Percentiles rank a stretch among this genome's conserved stretches.
Conservation (phyloP, 169 alveolate species). For the Plasmodium vivax region DNA sequence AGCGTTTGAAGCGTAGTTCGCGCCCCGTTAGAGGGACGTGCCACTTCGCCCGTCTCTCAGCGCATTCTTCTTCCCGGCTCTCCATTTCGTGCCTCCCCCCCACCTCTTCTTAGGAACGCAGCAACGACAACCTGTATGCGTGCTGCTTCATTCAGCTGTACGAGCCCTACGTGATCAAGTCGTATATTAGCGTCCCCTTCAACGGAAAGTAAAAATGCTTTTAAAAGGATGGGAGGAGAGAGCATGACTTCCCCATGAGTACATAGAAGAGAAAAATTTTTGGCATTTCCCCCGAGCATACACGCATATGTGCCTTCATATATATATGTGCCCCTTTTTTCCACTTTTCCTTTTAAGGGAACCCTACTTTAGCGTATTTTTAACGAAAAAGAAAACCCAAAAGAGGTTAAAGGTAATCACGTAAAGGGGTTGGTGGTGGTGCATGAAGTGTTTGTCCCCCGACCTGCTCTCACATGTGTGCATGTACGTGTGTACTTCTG, state of each 20-base stretch:
- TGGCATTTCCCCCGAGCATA: background rate
- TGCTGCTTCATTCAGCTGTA: constrained; percentile 33
- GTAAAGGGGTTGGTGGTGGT: background rate
- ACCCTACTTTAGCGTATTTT: constrained; percentile 64
- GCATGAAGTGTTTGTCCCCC: constrained; percentile 1
- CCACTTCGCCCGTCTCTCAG: background rate
- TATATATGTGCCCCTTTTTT: background rate
- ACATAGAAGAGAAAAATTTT: constrained; percentile 11
- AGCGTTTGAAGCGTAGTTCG: background rate
- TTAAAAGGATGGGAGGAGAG: constrained; percentile 1
- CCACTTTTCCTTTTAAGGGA: constrained; percentile 22
- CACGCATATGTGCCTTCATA: background rate
- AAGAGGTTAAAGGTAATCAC: constrained; percentile 46
- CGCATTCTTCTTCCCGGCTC: too few species aligned
- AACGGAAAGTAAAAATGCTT: constrained; percentile 69
- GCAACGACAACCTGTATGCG: constrained; percentile 54
- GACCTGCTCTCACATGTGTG: background rate
- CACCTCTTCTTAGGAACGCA: constrained; percentile 18
- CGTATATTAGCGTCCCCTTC: constrained; percentile 37
- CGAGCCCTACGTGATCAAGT: constrained; percentile 18
- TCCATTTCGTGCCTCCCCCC: background rate
- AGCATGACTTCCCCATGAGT: constrained; percentile 8
- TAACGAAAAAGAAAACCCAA: constrained; percentile 37
- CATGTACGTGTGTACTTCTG: background rate
- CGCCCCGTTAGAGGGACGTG: background rate